Evolutionary conservation across 345 rosid species (phyloP).

Genomic region (Eucalyptus polybractea): DNA sequence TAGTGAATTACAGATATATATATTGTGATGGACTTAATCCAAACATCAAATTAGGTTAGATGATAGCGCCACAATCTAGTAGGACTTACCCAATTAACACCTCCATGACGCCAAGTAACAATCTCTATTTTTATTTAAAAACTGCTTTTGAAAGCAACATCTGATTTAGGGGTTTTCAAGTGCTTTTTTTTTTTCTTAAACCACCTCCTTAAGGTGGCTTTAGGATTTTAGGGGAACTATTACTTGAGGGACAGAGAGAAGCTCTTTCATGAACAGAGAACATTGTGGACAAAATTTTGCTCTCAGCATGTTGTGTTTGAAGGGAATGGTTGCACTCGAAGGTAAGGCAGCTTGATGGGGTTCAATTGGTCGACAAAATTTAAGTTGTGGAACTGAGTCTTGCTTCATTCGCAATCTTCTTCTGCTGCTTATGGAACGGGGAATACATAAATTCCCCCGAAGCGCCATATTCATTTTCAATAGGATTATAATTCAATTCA

Average conservation of each 20-base stretch:
- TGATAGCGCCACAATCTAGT: neutral
- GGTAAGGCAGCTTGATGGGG: neutral
- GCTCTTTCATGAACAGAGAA: no score
- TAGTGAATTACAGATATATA: neutral
- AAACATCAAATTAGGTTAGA: neutral
- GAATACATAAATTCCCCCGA: neutral
- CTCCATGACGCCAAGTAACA: neutral
- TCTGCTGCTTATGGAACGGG: neutral
- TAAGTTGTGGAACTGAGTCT: neutral
- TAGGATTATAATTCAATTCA: neutral
- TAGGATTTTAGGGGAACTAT: no score
- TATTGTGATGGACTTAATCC: neutral
- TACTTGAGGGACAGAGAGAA: no score
- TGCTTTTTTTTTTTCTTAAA: neutral
- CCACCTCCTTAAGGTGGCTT: no score
- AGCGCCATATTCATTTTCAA: neutral
- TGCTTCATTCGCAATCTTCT: neutral
- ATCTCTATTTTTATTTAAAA: neutral
- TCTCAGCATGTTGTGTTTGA: neutral
- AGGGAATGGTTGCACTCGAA: neutral
- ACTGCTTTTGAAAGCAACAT: neutral
- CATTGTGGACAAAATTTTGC: no score
- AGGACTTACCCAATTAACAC: neutral
- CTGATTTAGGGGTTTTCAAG: neutral
- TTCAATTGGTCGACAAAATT: neutral